A percentile compares a stretch with the other conserved stretches of the same genome.
Evolutionary conservation across 169 alveolate species (phyloP).

Genomic region (Eimeria necatrix): DNA sequence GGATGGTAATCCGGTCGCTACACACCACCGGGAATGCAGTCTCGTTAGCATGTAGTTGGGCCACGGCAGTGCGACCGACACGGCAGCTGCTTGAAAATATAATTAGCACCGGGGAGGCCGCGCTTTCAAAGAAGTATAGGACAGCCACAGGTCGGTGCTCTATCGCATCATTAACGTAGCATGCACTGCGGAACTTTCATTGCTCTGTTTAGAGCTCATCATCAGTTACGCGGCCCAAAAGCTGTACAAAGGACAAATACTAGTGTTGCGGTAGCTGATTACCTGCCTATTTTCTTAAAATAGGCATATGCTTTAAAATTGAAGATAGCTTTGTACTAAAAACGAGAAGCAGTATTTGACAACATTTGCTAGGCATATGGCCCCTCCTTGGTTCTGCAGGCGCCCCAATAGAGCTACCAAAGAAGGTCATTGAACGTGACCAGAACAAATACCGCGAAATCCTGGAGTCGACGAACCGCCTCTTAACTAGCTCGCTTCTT

Average conservation of each 20-base stretch:
- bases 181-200: neutral
- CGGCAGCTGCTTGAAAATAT: slow-evolving; percentile 47
- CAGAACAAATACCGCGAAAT: slow-evolving; percentile 41
- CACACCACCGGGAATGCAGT: slow-evolving; percentile 73
- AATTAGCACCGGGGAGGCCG: neutral
- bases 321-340: too few relatives aligned
- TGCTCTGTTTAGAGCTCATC: neutral
- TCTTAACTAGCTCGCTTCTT: neutral
- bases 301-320: too few relatives aligned
- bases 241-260: too few relatives aligned
- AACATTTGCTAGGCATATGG: too few relatives aligned
- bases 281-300: too few relatives aligned
- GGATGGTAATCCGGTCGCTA: slow-evolving; percentile 45
- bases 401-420: slow-evolving; percentile 30
- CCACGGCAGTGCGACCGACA: slow-evolving; percentile 61
- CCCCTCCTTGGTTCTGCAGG: neutral
- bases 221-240: too few relatives aligned
- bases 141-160: slow-evolving; percentile 53
- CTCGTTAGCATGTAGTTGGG: slow-evolving; percentile 60
- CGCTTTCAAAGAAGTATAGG: neutral
- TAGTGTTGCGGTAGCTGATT: too few relatives aligned
- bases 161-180: neutral
- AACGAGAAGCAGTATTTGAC: too few relatives aligned
- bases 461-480: slow-evolving; percentile 9
- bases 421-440: slow-evolving; percentile 2